A percentile compares a stretch with the other conserved stretches of the same genome.
These are phyloP conservation scores for Allium sativum DNA, from an alignment of 106 monocot species.

Conservation along the genomic window DNA sequence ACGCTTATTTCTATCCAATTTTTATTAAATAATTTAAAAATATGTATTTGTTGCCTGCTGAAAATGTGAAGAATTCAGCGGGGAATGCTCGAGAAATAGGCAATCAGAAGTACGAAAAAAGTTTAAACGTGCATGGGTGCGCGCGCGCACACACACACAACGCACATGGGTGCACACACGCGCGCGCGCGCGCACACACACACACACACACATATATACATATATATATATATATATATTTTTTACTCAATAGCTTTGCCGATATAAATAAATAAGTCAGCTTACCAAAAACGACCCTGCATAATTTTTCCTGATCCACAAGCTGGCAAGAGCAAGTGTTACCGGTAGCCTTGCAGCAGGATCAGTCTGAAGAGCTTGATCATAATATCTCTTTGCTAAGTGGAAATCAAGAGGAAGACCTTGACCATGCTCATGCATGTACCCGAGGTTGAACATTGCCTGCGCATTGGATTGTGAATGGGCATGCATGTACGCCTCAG, in stretches of 20 bases:
- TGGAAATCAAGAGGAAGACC: constrained; percentile 93
- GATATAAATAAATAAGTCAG: not conserved
- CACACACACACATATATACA: no score
- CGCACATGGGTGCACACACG: no score
- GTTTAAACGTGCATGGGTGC: no score
- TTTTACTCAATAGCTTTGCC: not conserved
- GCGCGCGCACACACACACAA: no score
- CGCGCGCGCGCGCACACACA: no score
- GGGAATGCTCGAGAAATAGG: not conserved
- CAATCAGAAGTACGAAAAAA: no score
- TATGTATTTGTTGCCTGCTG: no score
- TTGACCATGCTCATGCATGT: constrained; percentile 96
- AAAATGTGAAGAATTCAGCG: no score
- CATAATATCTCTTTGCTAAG: constrained; percentile 91
- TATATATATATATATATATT: no score
- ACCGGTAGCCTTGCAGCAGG: constrained; percentile 76
- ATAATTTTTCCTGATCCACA: constrained; percentile 85
- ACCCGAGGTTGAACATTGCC: constrained; percentile 96
- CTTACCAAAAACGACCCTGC: constrained; percentile 61
- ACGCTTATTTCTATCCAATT: no score
- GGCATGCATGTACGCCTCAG: constrained; percentile 91
- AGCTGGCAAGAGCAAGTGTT: constrained; percentile 65
- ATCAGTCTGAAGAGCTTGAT: constrained; percentile 76
- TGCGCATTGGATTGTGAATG: constrained; percentile 83
- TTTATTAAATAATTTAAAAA: no score